A percentile compares a stretch with the other conserved stretches of the same genome.
phyloP scores from a whole-genome alignment of 345 rosid genomes.

The Eucalyptus curtisii region DNA sequence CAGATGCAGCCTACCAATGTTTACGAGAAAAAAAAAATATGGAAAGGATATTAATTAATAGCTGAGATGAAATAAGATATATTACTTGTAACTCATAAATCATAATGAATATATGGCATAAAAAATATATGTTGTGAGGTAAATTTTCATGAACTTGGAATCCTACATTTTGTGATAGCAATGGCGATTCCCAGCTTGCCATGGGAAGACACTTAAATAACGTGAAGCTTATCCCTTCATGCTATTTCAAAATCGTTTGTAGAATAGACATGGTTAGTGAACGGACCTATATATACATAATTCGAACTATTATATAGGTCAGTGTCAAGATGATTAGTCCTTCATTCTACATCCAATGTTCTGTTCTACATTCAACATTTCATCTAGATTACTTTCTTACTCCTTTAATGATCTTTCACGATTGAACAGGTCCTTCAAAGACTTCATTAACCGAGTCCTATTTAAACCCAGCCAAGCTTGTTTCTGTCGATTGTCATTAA shows the following conservation, averaged over 20 bases:
- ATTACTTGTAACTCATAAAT: background rate
- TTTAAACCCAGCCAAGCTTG: too few species aligned
- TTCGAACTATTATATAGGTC: background rate
- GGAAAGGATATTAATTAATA: background rate
- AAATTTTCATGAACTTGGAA: background rate
- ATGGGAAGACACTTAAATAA: too few species aligned
- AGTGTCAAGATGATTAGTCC: background rate
- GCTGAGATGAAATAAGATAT: background rate
- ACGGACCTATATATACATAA: background rate
- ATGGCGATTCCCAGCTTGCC: background rate
- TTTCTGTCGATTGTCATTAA: too few species aligned
- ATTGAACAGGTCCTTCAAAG: background rate
- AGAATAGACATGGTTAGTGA: background rate
- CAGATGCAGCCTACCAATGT: background rate
- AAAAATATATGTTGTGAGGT: too few species aligned
- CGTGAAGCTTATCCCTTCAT: background rate
- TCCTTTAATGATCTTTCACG: background rate
- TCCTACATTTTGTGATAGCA: background rate
- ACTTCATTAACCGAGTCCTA: background rate
- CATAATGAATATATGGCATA: background rate
- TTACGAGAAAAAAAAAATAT: background rate
- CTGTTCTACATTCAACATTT: background rate
- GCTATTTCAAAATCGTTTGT: background rate
- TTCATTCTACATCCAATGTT: background rate
- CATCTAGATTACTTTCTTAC: background rate